Evolutionary conservation across 441 rosid genomes (phyloP).

Genomic region (Arabidopsis hybrid): DNA sequence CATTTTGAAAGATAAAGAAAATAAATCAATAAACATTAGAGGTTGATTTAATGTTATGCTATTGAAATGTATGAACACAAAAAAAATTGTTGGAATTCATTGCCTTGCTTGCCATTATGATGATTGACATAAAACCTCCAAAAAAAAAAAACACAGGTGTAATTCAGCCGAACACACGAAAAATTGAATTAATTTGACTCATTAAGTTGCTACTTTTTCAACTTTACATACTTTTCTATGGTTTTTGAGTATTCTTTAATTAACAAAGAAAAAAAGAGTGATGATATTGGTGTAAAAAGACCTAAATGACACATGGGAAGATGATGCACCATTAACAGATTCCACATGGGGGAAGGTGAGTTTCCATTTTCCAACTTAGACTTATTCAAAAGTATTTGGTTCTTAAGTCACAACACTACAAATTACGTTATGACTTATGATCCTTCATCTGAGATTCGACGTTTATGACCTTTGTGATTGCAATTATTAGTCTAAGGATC

Average conservation of each 20-base stretch:
- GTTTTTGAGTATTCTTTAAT: neutral
- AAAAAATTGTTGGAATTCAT: neutral
- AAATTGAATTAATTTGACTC: conserved; percentile 7
- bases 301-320: conserved; percentile 43
- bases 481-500: neutral
- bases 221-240: neutral
- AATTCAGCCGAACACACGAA: conserved; percentile 2
- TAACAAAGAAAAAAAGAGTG: too few relatives aligned
- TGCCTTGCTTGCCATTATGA: conserved; percentile 3
- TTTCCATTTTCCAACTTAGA: conserved; percentile 27
- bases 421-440: conserved; percentile 1
- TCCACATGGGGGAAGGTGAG: conserved; percentile 43
- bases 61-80: neutral
- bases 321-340: conserved; percentile 40
- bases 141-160: neutral
- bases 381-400: conserved; percentile 37
- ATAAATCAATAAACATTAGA: neutral
- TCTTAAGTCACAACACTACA: conserved; percentile 16
- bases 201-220: conserved; percentile 16
- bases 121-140: neutral
- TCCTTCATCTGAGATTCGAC: neutral
- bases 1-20: conserved; percentile 1
- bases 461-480: neutral
- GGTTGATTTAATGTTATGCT: too few relatives aligned
- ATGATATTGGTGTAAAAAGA: neutral